These are phyloP conservation scores for Solanum bulbocastanum DNA, from an alignment of 257 asterid species.

Conservation along the genomic window DNA sequence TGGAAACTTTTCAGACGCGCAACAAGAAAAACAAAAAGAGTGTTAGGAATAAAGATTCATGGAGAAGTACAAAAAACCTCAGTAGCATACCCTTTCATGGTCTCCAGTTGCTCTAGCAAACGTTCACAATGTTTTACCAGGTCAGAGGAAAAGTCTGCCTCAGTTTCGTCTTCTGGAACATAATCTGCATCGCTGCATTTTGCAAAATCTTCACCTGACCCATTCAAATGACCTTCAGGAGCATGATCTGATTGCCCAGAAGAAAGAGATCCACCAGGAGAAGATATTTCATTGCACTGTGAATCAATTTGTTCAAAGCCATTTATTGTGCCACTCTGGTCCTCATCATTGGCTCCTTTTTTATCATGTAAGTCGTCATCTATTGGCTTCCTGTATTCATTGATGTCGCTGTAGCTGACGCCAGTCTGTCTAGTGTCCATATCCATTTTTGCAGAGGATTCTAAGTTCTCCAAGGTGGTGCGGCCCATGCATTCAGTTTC, in stretches of 20 bases:
- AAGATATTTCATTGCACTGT: conserved; percentile 9
- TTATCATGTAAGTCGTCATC: conserved; percentile 23
- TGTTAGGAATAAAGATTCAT: not conserved
- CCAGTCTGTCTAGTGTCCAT: conserved; percentile 3
- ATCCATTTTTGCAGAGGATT: conserved; percentile 5
- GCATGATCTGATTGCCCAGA: conserved; percentile 2
- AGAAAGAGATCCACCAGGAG: conserved; percentile 6
- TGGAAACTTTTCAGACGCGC: not conserved
- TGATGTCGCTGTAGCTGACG: conserved; percentile 9
- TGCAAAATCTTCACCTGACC: not conserved
- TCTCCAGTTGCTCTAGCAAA: conserved; percentile 52
- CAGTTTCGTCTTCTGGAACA: conserved; percentile 21
- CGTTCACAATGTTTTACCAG: conserved; percentile 48
- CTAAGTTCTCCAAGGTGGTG: not conserved
- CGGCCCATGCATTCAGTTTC: conserved; percentile 18
- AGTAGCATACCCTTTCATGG: conserved; percentile 41
- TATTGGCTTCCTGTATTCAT: conserved; percentile 8
- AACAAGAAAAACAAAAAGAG: not conserved
- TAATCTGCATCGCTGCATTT: not conserved
- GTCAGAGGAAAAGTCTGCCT: conserved; percentile 20
- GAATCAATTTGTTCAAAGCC: not conserved
- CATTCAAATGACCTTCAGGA: not conserved
- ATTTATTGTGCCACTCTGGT: conserved; percentile 5
- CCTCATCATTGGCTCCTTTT: conserved; percentile 15
- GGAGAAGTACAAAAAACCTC: not conserved